Base-by-base conservation (phyloP, 768 basidiomycete genomes). In the Lactifluus subvellereus region DNA sequence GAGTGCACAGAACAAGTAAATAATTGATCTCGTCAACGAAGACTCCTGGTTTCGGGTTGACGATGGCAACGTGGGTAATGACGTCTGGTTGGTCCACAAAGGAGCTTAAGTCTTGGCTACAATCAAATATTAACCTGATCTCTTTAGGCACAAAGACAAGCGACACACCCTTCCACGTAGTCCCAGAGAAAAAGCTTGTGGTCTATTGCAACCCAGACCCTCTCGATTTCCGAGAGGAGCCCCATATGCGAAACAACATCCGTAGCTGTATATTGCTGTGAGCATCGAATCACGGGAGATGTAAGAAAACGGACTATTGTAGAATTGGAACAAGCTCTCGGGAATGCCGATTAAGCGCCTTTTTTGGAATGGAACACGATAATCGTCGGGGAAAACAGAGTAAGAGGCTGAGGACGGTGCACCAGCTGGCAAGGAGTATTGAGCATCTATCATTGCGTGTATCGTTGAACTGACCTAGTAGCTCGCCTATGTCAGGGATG, bases 111-210 rank as follows among this genome's bases (percentile, higher is more conserved):
- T 94, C 92, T 73, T 90, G 87, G n/a, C 94, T 89, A 67, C 10
- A 61, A 48, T 30, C 55, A 16, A 55, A 50, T 60, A 66, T 67
- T 47, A 59, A 59, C 54, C 30, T 56, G 32, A n/a, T 11, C 2
- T 9, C 38, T 27, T 3, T 45, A 9, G 59, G 30, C 60, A 47
- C 57, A 27, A 48, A 56, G 5, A 42, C 42, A 63, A 48, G 33
- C 11, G 30, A 47, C 88, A 60, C 68, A 96, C 95, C 94, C 92
- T 68, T 96, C 91, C 40, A 86, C 77, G 72, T 97, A 99, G 74
- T 99, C 94, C 97, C 97, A 98, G 27, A 99, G 77, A 70, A 97
- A 91, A 38, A 99, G 79, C 69, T 92, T 91, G 73, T 94, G 87
- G 76, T 98, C 94, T 61, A 96, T 89, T 10, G 92, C 89, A 66